Base-by-base conservation (phyloP, 2,329 filamentous ascomycete genomes). In the Cordyceps cateniannulata region DNA sequence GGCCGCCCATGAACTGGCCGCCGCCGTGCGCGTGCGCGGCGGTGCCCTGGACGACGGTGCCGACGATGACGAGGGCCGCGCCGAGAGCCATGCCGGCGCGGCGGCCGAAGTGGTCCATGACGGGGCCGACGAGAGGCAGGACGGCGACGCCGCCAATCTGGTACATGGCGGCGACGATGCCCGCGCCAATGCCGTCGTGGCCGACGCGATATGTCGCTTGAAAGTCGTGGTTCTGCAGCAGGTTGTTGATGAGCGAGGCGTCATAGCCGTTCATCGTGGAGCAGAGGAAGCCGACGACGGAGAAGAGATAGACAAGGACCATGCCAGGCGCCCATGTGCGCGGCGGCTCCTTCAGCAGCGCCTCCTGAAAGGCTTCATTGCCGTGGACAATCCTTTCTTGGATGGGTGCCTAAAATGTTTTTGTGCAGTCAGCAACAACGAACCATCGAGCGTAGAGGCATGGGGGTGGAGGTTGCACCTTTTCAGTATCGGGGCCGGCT, bases 251-350 rank as follows among this genome's bases (percentile, higher is more conserved):
- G 62, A 65, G 42, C 40, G 61, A 35, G 61, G 63, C 22, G 60
- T 81, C 79, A 66, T 80, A 82, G 60, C 79, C 79, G 69, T 81
- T 81, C 75, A 81, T 80, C 47, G 76, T 77, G 63, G 77, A 78
- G 67, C 78, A 79, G 67, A 80, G 77, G 68, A 79, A 80, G 47
- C 77, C 77, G 50, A 80, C 65, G 62, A 80, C 66, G 62, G 76
- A 80, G 66, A 77, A 76, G 58, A 65, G 63, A 63, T 80, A 80
- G 63, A 79, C 69, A 64, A 78, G 64, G 61, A 77, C 56, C 49
- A 77, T 76, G 42, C 69, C 63, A 38, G 63, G 69, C 35, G 74
- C 75, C 68, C 73, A 79, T 49, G 76, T 70, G 40, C 65, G 70
- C 25, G 79, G 76, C 9, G 79, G 78, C 66, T 84, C 82, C 70